Evolutionary conservation across 1,284 basidiomycete species (phyloP).

Genomic region (Irpex lacteus): DNA sequence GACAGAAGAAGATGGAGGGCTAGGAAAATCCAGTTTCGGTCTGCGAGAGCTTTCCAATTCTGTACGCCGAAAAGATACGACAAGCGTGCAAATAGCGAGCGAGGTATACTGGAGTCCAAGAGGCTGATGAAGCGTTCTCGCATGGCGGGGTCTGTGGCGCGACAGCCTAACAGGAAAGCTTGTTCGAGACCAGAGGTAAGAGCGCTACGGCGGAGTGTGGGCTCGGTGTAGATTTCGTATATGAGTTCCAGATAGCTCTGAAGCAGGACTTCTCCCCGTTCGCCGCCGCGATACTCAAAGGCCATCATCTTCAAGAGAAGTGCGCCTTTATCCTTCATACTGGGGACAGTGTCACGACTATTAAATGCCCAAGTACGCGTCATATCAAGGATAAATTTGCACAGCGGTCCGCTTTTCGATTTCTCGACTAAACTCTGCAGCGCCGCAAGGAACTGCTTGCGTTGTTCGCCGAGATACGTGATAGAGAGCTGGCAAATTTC

Average conservation of each 20-base stretch:
- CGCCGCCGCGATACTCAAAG: conserved; percentile 76
- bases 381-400: conserved; percentile 85
- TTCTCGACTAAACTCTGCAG: conserved; percentile 88
- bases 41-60: conserved; percentile 93
- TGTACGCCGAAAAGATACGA: conserved; percentile 93
- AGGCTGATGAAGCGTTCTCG: conserved; percentile 90
- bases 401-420: conserved; percentile 82
- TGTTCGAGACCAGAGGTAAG: conserved; percentile 92
- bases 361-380: conserved; percentile 89
- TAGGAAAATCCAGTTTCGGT: conserved; percentile 95
- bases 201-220: conserved; percentile 85
- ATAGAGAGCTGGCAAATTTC: conserved; percentile 72
- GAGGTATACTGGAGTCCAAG: conserved; percentile 86
- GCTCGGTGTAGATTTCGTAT: conserved; percentile 92
- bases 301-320: conserved; percentile 89
- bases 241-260: conserved; percentile 89
- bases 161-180: conserved; percentile 91
- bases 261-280: conserved; percentile 74
- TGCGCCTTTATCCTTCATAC: conserved; percentile 94
- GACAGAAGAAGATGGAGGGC: conserved; percentile 90
- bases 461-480: conserved; percentile 66
- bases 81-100: conserved; percentile 78
- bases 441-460: conserved; percentile 70
- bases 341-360: conserved; percentile 82
- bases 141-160: conserved; percentile 77